Evolutionary conservation across 768 basidiomycete genomes (phyloP), one percentile per base, ranked within the genome.

Genomic region (Rhizopogon salebrosus): DNA sequence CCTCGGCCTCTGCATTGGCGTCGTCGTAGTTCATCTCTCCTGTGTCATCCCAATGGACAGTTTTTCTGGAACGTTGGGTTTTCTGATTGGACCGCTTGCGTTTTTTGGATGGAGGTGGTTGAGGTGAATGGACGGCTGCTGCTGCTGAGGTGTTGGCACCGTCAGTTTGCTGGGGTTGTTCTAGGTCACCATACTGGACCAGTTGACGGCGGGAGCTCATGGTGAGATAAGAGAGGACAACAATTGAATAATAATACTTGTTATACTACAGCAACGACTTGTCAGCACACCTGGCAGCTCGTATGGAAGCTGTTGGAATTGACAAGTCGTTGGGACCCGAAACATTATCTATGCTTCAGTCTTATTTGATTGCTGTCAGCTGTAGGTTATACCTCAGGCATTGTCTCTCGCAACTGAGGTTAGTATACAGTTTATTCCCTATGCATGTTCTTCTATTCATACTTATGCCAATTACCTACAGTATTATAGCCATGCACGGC

Each of bases 41-140:
- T 16, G 70, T 70, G 45, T 78, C 74, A 48, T 80, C 73, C 70
- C 76, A 72, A 57, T 80, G 78, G 53, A 75, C 75, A 14, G 64
- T 42, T 27, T 59, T 48, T 48, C 63, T 59, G 2, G 56, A 54
- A 29, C 35, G 50, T 40, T 49, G 48, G 60, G 56, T 59, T n/a
- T 59, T 64, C 39, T 64, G 60, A 49, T 64, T 53, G 18, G 61
- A 51, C 53, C 62, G 58, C 61, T 72, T 70, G 49, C 80, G 78
- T 65, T 80, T 87, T 71, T 85, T 87, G 13, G 72, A 52, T 11
- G 77, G 77, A 6, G 76, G 74, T 23, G 64, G 67, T 36, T 46
- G 45, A 16, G 20, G 20, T 16, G 31, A n/a, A 34, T 31, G 45
- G 5, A 22, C 16, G 23, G 45, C 45, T 46, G 10, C 14, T 46